These are phyloP conservation scores for Alternaria gaisen DNA, from an alignment of 2,329 filamentous ascomycete genomes.

Conservation along the genomic window DNA sequence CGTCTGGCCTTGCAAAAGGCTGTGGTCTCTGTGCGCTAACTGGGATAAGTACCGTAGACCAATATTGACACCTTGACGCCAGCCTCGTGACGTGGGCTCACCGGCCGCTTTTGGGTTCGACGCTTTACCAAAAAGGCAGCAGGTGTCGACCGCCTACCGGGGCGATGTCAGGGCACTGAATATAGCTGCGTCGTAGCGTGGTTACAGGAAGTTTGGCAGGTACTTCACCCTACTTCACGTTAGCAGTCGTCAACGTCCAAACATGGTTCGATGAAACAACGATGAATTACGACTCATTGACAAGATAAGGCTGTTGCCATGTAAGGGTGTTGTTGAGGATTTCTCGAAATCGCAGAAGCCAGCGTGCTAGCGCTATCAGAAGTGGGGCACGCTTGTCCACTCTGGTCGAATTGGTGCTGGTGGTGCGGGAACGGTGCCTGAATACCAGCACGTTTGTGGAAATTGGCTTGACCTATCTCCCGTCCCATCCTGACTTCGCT, in stretches of 20 bases:
- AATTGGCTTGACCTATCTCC: conserved; percentile 13
- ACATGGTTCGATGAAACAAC: background rate
- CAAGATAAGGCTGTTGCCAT: conserved; percentile 1
- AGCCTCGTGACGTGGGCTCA: conserved; percentile 8
- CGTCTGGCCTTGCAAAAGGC: conserved; percentile 2
- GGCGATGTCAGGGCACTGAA: background rate
- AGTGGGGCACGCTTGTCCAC: conserved; percentile 4
- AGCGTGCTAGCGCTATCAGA: background rate
- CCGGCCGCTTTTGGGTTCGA: conserved; percentile 5
- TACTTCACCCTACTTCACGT: background rate
- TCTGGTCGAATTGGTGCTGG: background rate
- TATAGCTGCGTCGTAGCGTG: conserved; percentile 1
- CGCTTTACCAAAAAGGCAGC: background rate
- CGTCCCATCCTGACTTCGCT: conserved; percentile 16
- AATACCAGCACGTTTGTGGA: conserved; percentile 9
- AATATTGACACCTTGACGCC: conserved; percentile 11
- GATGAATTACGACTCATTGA: background rate
- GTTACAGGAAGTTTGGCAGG: background rate
- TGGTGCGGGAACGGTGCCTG: conserved; percentile 15
- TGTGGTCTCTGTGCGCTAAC: conserved; percentile 6
- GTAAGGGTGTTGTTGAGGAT: conserved; percentile 13
- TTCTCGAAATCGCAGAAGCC: conserved; percentile 7
- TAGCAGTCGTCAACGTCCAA: background rate
- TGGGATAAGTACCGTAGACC: conserved; percentile 1
- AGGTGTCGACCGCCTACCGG: background rate